Conservation (phyloP, 768 basidiomycete species). For the Exidia glandulosa region DNA sequence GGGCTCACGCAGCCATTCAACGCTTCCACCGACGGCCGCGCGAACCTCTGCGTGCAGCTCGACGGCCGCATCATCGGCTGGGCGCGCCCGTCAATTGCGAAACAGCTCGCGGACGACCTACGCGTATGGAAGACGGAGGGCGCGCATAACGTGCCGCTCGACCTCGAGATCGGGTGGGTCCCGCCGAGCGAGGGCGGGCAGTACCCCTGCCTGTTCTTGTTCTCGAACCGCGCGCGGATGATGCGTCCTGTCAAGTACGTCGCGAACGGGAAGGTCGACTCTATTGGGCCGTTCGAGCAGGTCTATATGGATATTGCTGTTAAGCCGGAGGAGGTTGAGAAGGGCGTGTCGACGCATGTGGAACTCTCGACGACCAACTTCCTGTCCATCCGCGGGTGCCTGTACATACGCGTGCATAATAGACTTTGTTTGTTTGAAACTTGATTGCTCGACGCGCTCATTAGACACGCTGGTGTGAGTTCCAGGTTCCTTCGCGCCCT, state of each 20-base stretch:
- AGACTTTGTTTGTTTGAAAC: no score
- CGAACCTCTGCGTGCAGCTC: slow-evolving; percentile 81
- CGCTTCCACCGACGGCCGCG: slow-evolving; percentile 64
- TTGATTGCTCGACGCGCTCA: no score
- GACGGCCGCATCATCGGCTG: slow-evolving; percentile 93
- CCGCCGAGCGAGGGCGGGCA: slow-evolving; percentile 77
- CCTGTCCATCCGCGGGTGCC: no score
- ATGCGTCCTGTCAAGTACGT: slow-evolving; percentile 96
- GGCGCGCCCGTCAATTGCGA: slow-evolving; percentile 64
- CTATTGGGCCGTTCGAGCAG: slow-evolving; percentile 94
- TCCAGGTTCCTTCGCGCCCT: no score
- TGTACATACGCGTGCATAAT: no score
- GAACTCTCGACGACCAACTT: slow-evolving; percentile 94
- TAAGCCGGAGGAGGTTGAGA: slow-evolving; percentile 72
- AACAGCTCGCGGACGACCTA: slow-evolving; percentile 71
- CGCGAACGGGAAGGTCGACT: slow-evolving; percentile 74
- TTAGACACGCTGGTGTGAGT: no score
- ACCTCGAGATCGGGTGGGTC: slow-evolving; percentile 90
- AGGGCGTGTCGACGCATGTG: slow-evolving; percentile 74
- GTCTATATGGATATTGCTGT: slow-evolving; percentile 99
- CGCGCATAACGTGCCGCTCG: slow-evolving; percentile 68
- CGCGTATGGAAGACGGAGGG: slow-evolving; percentile 94
- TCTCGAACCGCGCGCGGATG: slow-evolving; percentile 80
- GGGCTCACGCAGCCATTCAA: slow-evolving; percentile 93
- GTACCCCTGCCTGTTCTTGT: slow-evolving; percentile 92